phyloP scores from a whole-genome alignment of 768 basidiomycete genomes.

The Calvatia gigantea region DNA sequence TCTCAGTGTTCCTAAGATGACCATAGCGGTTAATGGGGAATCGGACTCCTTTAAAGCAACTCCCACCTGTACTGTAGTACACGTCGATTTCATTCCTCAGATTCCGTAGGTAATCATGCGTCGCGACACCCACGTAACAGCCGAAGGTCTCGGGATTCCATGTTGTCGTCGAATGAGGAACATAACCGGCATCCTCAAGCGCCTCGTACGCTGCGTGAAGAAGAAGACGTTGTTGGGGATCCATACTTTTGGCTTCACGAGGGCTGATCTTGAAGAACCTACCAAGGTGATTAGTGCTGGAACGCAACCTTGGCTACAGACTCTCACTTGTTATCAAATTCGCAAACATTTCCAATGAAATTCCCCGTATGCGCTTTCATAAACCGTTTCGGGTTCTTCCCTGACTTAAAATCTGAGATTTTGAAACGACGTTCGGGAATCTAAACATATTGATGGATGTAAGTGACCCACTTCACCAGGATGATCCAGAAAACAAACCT shows the following conservation, averaged over 20 bases:
- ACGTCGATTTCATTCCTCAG: constrained; percentile 59
- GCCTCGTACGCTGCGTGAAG: constrained; percentile 66
- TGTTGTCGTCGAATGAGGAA: constrained; percentile 51
- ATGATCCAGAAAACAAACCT: constrained; percentile 34
- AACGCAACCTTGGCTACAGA: neutral
- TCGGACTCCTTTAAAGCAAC: neutral
- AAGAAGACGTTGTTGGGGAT: constrained; percentile 71
- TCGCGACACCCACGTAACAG: constrained; percentile 66
- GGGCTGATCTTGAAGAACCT: constrained; percentile 72
- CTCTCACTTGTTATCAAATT: constrained; percentile 57
- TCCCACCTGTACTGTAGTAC: constrained; percentile 64
- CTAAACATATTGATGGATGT: constrained; percentile 29
- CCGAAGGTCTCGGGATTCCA: constrained; percentile 56
- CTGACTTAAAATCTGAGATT: constrained; percentile 33
- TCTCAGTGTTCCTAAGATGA: constrained; percentile 52
- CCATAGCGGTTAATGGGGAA: neutral
- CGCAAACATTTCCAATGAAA: constrained; percentile 52
- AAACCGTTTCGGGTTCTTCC: constrained; percentile 29
- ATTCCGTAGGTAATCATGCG: constrained; percentile 68
- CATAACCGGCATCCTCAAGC: constrained; percentile 67
- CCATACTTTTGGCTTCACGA: constrained; percentile 71
- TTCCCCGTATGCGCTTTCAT: constrained; percentile 59
- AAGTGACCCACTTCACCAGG: neutral
- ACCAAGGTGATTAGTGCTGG: neutral
- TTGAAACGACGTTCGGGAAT: constrained; percentile 60